Base-by-base conservation (phyloP, 2,329 filamentous ascomycete species). In the Trichoderma sp. region DNA sequence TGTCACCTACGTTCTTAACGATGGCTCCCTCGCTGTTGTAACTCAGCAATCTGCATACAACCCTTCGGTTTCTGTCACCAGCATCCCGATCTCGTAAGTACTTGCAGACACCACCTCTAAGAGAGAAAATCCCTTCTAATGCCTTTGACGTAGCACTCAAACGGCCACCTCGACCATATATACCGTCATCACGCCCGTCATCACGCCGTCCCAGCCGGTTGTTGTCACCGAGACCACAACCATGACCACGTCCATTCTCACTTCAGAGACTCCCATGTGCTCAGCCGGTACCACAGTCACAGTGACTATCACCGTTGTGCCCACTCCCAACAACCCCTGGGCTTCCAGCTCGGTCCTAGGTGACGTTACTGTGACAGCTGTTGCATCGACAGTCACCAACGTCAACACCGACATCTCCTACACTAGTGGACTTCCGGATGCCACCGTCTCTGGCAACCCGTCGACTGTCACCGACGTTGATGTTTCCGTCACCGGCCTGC, bases 41-140 rank as follows among this genome's bases (percentile, higher is more conserved):
- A 67, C 50, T 12, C 63, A 69, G 37, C 17, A 58, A 2, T 35
- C 29, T 42, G 56, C 4, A 22, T 22, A 50, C 8, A 57, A 54
- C 27, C 50, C 22, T n/a, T 22, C 13, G 35, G 29, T 45, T 53
- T 58, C 52, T 35, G 56, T 70, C 37, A 70, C 75, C 66, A 76
- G 72, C 54, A 72, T 78, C 27, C 77, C 78, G 1, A 73, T 79
- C 69, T 77, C 77, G 78, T 80, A 72, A 74, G 78, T 71, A n/a
- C 29, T n/a, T 5, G 3, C 9, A 17, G 9, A 10, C 17, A 8
- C 4, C n/a, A 5, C 9, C 2, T 15, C 27, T 25, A 13, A 32
- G 42, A 19, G 2, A 4, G 2, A 13, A 34, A 15, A 22, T 13
- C 25, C n/a, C 58, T 32, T 34, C 61, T 66, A 15, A 60, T 19